phyloP scores from a whole-genome alignment of 2,329 filamentous ascomycete species.

The Colletotrichum australisinense region DNA sequence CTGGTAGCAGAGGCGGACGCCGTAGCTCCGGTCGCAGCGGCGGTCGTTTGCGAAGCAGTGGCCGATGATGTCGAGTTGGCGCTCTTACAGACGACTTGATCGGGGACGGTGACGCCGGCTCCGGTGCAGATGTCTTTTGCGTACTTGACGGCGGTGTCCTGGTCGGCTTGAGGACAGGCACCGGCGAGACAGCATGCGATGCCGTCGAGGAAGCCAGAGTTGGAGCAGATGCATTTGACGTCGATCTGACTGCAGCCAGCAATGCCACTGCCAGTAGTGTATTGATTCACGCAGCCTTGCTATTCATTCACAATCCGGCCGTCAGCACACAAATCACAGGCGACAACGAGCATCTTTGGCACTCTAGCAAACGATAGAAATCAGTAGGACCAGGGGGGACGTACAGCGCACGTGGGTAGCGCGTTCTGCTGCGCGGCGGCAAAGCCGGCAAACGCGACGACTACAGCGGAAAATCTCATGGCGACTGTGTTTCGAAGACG shows the following conservation, averaged over 20 bases:
- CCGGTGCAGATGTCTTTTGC: conserved; percentile 52
- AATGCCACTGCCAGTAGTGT: conserved; percentile 47
- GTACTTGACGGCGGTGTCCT: conserved; percentile 48
- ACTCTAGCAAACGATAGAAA: neutral
- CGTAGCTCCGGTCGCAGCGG: neutral
- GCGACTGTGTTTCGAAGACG: conserved; percentile 27
- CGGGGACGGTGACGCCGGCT: conserved; percentile 48
- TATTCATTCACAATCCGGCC: neutral
- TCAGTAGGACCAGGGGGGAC: conserved; percentile 35
- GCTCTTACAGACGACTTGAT: conserved; percentile 49
- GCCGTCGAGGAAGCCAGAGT: conserved; percentile 50
- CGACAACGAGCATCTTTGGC: neutral
- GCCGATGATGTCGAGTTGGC: conserved; percentile 17
- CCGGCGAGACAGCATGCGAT: conserved; percentile 56
- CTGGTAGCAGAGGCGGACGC: conserved; percentile 11
- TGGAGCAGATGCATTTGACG: conserved; percentile 55
- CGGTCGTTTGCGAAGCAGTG: neutral
- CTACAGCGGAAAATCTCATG: conserved; percentile 50
- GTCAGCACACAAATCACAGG: conserved; percentile 38
- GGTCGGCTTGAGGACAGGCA: conserved; percentile 47
- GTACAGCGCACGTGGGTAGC: conserved; percentile 53
- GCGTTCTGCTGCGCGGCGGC: conserved; percentile 49
- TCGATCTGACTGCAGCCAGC: conserved; percentile 52
- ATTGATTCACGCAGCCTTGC: conserved; percentile 46
- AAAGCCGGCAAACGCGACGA: conserved; percentile 44